A percentile compares a stretch with the other conserved stretches of the same genome.
These are phyloP conservation scores for Alternaria infectoria DNA, from an alignment of 2,329 filamentous ascomycete species.

Conservation along the genomic window DNA sequence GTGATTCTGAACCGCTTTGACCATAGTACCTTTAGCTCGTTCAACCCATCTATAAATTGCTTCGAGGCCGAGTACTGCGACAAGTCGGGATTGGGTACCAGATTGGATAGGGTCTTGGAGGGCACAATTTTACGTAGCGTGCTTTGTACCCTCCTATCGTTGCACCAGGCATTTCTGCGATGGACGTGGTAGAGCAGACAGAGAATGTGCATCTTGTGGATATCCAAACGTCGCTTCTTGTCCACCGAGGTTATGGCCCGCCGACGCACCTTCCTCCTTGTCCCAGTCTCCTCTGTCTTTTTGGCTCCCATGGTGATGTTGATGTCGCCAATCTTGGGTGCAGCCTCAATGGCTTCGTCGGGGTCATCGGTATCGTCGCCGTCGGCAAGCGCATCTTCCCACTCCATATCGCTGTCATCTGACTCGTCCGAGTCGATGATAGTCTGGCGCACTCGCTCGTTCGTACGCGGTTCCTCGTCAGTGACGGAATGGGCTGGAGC, in stretches of 20 bases:
- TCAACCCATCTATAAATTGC: slow-evolving; percentile 79
- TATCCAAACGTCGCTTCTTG: slow-evolving; percentile 68
- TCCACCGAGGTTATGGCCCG: slow-evolving; percentile 64
- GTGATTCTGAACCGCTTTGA: slow-evolving; percentile 72
- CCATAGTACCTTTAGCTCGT: slow-evolving; percentile 71
- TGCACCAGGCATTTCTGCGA: slow-evolving; percentile 87
- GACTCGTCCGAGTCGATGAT: slow-evolving; percentile 58
- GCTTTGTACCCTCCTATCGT: slow-evolving; percentile 72
- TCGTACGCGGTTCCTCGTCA: slow-evolving; percentile 17
- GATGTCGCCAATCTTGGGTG: slow-evolving; percentile 48
- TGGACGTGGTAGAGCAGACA: slow-evolving; percentile 81
- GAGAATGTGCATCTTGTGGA: slow-evolving; percentile 87
- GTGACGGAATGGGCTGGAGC: neutral
- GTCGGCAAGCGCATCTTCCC: slow-evolving; percentile 60
- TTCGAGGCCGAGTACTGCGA: slow-evolving; percentile 78
- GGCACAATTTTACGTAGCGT: slow-evolving; percentile 61
- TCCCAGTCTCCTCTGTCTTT: slow-evolving; percentile 39
- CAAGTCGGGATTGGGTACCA: slow-evolving; percentile 71
- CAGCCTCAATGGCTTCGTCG: slow-evolving; percentile 29
- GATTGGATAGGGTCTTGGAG: slow-evolving; percentile 67
- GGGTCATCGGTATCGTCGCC: slow-evolving; percentile 32
- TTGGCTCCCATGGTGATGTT: slow-evolving; percentile 50
- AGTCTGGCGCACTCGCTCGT: slow-evolving; percentile 47
- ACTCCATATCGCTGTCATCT: slow-evolving; percentile 66
- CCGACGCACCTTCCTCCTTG: slow-evolving; percentile 48